Evolutionary conservation across 768 basidiomycete genomes (phyloP), one percentile per base, ranked within the genome.

Genomic region (Podaxis sp.): DNA sequence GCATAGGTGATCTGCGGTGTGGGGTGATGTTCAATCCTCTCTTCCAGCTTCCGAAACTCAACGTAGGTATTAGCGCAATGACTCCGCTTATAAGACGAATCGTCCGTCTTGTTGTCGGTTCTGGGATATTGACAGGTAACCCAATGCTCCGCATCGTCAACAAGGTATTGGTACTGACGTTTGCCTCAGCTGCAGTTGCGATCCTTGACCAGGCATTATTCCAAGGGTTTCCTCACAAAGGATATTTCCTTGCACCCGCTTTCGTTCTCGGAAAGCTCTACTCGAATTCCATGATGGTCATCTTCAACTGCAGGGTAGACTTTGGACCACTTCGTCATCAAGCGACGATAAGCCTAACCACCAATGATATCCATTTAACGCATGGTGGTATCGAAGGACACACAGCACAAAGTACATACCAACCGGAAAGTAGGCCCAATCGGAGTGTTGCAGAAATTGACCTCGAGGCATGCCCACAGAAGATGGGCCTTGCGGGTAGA

Each of bases 231-330:
- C 42, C 65, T 12, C 64, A 63, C 3, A 67, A 68, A 48, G 69
- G 66, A 26, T 67, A 62, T 38, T 69, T 68, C 22, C 57, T 72
- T 48, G 55, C 65, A 13, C 67, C 67, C 6, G 57, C 65, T 11
- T 61, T 66, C 42, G 64, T 68, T 46, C 55, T 70, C 2, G 67
- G 68, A 13, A 72, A 72, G 22, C 59, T 71, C 3, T 72, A 72
- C 42, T 68, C 68, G 4, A 72, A 70, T 22, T 56, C 54, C 36
- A 56, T 56, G 54, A 56, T 56, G 54, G 54, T 56, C 22, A 56
- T 56, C 8, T 56, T 56, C 13, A 56, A 56, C 19, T 56, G 36
- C 22, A 39, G 54, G 7, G 19, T 39, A 3, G 54, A 56, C 22
- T 40, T 56, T 8, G 19, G 36, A 24, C 36, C 12, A 1, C 13